Conservation (phyloP, 257 asterid genomes). For the Nicotiana obtusifolia region DNA sequence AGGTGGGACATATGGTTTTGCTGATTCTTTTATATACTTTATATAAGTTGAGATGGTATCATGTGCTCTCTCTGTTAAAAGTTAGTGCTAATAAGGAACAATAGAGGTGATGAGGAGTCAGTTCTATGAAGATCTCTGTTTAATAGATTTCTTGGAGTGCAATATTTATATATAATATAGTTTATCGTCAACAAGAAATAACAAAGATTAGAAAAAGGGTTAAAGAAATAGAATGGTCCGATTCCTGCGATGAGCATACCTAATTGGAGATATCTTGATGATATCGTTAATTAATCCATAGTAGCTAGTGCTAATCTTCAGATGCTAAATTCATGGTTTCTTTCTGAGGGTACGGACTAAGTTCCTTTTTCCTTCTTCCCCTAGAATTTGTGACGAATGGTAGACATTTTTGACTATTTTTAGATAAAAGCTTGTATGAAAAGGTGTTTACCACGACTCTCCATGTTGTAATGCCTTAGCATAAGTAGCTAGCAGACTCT, state of each 20-base stretch:
- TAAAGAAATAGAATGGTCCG: neutral
- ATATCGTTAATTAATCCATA: neutral
- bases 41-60: neutral
- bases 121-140: neutral
- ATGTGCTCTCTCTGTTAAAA: neutral
- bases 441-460: too few relatives aligned
- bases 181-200: neutral
- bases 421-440: too few relatives aligned
- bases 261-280: neutral
- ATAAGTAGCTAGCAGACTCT: too few relatives aligned
- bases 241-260: too few relatives aligned
- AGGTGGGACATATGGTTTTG: neutral
- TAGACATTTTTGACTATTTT: too few relatives aligned
- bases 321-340: neutral
- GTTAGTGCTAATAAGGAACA: neutral
- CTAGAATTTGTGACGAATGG: too few relatives aligned
- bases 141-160: neutral
- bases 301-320: neutral
- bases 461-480: too few relatives aligned
- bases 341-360: neutral
- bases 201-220: neutral
- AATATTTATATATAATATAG: neutral
- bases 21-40: neutral
- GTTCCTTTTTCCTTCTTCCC: too few relatives aligned
- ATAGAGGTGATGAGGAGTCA: neutral